Evolutionary conservation across 352 stramenopile species (phyloP).

Genomic region (Globisporangium cylindrosporum): DNA sequence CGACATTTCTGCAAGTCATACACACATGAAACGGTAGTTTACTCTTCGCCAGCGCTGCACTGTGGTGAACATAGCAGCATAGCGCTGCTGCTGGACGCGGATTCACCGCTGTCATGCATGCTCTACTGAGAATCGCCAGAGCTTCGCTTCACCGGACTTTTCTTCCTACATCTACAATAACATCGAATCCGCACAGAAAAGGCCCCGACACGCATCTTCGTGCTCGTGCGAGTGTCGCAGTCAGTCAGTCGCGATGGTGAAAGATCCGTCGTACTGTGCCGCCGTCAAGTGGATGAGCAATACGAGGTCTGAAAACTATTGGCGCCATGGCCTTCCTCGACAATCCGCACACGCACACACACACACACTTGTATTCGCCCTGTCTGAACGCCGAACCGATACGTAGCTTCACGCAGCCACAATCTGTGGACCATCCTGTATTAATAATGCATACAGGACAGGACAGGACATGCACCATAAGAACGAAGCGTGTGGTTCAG

Average conservation of each 20-base stretch:
- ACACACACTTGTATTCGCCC: not conserved
- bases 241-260: not conserved
- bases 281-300: not conserved
- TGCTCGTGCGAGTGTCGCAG: not conserved
- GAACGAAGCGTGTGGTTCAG: not conserved
- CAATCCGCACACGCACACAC: not conserved
- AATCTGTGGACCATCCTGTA: too few relatives aligned
- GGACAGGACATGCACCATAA: not conserved
- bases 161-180: not conserved
- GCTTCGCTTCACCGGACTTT: not conserved
- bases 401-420: too few relatives aligned
- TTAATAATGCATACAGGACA: too few relatives aligned
- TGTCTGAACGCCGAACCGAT: too few relatives aligned
- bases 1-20: too few relatives aligned
- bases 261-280: not conserved
- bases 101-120: too few relatives aligned
- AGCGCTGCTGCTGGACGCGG: too few relatives aligned
- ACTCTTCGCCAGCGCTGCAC: too few relatives aligned
- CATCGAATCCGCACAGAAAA: not conserved
- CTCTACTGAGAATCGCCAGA: too few relatives aligned
- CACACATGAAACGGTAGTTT: too few relatives aligned
- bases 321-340: not conserved
- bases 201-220: not conserved
- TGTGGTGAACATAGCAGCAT: too few relatives aligned
- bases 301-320: not conserved